Evolutionary conservation across 1,284 basidiomycete genomes (phyloP).

Genomic region (Trichosporon sp.): DNA sequence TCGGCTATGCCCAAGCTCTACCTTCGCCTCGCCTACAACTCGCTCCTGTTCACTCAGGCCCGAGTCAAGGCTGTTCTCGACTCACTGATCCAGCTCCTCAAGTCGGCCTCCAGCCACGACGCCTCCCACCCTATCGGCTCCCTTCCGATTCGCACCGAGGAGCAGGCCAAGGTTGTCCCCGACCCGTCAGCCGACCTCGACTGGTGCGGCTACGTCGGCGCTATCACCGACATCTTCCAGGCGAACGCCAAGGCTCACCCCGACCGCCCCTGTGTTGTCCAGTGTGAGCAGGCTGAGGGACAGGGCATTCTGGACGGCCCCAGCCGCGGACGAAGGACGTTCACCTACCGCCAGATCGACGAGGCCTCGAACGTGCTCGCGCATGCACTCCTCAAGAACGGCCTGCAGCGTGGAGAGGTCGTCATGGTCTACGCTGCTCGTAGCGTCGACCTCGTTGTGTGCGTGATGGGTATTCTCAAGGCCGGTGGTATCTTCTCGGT

Average conservation of each 20-base stretch:
- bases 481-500: slow-evolving; percentile 97
- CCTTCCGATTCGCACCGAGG: slow-evolving; percentile 70
- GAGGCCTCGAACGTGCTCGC: slow-evolving; percentile 84
- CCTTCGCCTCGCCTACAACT: slow-evolving; percentile 86
- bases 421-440: slow-evolving; percentile 99
- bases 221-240: slow-evolving; percentile 90
- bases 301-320: slow-evolving; percentile 45
- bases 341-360: slow-evolving; percentile 76
- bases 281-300: slow-evolving; percentile 56
- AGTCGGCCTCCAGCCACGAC: slow-evolving; percentile 61
- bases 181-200: slow-evolving; percentile 83
- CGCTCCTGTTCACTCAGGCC: slow-evolving; percentile 77
- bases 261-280: slow-evolving; percentile 74
- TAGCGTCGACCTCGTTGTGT: slow-evolving; percentile 93
- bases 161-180: slow-evolving; percentile 68
- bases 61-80: slow-evolving; percentile 76
- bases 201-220: slow-evolving; percentile 96
- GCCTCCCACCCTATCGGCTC: slow-evolving; percentile 60
- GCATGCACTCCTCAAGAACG: slow-evolving; percentile 79
- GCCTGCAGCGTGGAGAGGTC: slow-evolving; percentile 88
- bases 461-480: slow-evolving; percentile 94
- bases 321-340: slow-evolving; percentile 52
- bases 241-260: slow-evolving; percentile 71
- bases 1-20: slow-evolving; percentile 61
- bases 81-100: slow-evolving; percentile 74